Evolutionary conservation across 2,329 filamentous ascomycete species (phyloP).

Genomic region (Aureobasidium sp.): DNA sequence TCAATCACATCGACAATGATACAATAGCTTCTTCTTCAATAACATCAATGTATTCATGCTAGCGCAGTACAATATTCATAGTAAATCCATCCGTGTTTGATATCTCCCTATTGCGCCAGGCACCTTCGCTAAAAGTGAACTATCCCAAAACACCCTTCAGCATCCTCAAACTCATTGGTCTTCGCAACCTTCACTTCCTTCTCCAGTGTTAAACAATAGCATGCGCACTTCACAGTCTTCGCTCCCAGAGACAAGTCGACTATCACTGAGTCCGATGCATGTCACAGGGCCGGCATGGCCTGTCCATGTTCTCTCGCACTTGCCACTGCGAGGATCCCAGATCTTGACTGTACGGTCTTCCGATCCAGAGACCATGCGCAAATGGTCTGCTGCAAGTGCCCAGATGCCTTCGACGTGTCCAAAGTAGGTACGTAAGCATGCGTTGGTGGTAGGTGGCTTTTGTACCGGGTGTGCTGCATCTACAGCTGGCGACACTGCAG

Average conservation of each 20-base stretch:
- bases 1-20: not conserved
- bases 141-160: not conserved
- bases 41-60: not conserved
- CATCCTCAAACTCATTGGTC: not conserved
- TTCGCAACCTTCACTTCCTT: conserved; percentile 1
- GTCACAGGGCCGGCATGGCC: conserved; percentile 88
- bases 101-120: conserved; percentile 1
- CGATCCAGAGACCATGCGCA: conserved; percentile 80
- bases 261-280: conserved; percentile 85
- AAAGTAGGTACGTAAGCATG: conserved; percentile 87
- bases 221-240: conserved; percentile 89
- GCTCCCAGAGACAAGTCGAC: conserved; percentile 80
- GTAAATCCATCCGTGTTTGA: not conserved
- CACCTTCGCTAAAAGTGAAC: conserved; percentile 13
- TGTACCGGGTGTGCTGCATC: conserved; percentile 4
- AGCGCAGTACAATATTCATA: not conserved
- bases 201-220: conserved; percentile 26
- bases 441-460: conserved; percentile 51
- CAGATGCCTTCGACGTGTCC: conserved; percentile 95
- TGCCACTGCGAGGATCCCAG: conserved; percentile 88
- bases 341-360: conserved; percentile 94
- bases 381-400: conserved; percentile 80
- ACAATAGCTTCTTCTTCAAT: not conserved
- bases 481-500: conserved; percentile 6
- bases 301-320: conserved; percentile 86